A percentile compares a stretch with the other conserved stretches of the same genome.
These are phyloP conservation scores for Dianthus caryophyllus DNA, from an alignment of 148 eudicot genomes.

Conservation along the genomic window DNA sequence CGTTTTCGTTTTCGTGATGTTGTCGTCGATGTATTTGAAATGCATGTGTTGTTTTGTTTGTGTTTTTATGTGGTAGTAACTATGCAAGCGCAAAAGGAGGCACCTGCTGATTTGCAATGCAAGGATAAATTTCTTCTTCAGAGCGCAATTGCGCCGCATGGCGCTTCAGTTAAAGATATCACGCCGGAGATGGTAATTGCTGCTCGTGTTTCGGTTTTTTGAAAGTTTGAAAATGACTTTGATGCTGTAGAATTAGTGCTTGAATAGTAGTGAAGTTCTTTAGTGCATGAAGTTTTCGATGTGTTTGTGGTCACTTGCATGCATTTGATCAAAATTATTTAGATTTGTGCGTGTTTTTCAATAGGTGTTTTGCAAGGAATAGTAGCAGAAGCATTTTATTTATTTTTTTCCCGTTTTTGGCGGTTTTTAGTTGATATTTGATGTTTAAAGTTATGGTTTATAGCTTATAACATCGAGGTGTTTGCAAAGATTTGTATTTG, in stretches of 20 bases:
- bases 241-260: background rate
- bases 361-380: too few relatives aligned
- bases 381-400: too few relatives aligned
- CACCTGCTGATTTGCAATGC: constrained; percentile 76
- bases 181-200: constrained; percentile 61
- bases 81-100: constrained; percentile 85
- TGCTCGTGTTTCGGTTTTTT: background rate
- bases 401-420: too few relatives aligned
- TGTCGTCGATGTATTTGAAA: background rate
- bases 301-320: too few relatives aligned
- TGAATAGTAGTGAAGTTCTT: background rate
- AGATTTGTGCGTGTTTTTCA: too few relatives aligned
- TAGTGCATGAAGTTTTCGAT: background rate
- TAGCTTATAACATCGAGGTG: too few relatives aligned
- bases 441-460: too few relatives aligned
- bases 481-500: too few relatives aligned
- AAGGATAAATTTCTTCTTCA: constrained; percentile 83
- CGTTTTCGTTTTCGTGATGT: background rate
- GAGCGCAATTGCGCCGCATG: constrained; percentile 48
- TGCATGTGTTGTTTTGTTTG: background rate
- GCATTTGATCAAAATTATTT: too few relatives aligned
- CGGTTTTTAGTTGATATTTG: too few relatives aligned
- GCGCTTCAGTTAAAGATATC: constrained; percentile 48
- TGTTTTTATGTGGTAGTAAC: constrained; percentile 40
- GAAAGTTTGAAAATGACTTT: too few relatives aligned